A percentile compares a stretch with the other conserved stretches of the same genome.
These are phyloP conservation scores for Solanum lignicaule DNA, from an alignment of 257 asterid genomes.

Conservation along the genomic window DNA sequence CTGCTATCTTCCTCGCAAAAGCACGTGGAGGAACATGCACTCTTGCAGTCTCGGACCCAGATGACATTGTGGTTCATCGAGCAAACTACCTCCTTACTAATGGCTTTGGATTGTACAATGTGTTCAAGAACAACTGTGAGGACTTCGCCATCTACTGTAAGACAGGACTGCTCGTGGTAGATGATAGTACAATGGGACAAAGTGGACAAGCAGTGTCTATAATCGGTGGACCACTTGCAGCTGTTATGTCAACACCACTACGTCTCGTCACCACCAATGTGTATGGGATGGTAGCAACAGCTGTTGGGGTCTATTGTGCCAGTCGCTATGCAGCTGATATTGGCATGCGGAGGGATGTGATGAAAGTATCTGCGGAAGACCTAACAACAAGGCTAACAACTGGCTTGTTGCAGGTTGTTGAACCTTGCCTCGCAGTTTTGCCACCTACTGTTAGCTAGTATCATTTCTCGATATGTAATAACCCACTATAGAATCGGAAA, in stretches of 20 bases:
- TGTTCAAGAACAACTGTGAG: conserved; percentile 86
- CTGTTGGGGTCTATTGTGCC: conserved; percentile 71
- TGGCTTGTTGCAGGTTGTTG: conserved; percentile 46
- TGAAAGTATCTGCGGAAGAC: conserved; percentile 61
- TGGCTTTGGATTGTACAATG: conserved; percentile 80
- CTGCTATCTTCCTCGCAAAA: conserved; percentile 68
- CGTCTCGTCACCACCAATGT: conserved; percentile 63
- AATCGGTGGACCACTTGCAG: conserved; percentile 83
- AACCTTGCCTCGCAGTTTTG: conserved; percentile 24
- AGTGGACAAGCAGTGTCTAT: conserved; percentile 90
- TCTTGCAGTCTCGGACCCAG: conserved; percentile 59
- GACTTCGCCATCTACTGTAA: conserved; percentile 95
- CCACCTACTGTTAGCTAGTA: conserved; percentile 23
- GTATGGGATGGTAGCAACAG: conserved; percentile 67
- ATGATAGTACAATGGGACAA: conserved; percentile 69
- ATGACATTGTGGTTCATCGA: conserved; percentile 52
- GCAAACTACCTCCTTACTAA: conserved; percentile 67
- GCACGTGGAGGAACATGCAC: conserved; percentile 97
- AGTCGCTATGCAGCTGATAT: conserved; percentile 84
- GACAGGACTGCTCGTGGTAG: conserved; percentile 74
- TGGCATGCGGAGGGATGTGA: conserved; percentile 82
- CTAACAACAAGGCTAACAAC: conserved; percentile 47
- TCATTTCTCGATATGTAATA: neutral
- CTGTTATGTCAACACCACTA: conserved; percentile 64
- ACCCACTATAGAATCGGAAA: neutral